Conservation (phyloP, 2,329 filamentous ascomycete species). For the Botrytis pseudocinerea region DNA sequence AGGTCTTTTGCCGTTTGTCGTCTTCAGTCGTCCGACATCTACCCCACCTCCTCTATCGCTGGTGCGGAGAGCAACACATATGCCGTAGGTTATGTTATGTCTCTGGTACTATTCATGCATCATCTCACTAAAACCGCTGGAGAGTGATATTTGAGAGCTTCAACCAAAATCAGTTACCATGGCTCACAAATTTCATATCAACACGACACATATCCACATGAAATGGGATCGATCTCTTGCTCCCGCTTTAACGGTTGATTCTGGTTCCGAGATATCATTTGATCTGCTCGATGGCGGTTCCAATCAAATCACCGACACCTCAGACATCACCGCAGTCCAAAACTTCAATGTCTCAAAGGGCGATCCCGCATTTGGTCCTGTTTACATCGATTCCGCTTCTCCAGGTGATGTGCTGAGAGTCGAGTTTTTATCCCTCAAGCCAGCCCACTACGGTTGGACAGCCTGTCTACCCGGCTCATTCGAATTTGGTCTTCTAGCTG, state of each 20-base stretch:
- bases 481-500: slow-evolving; percentile 50
- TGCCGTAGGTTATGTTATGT: background rate
- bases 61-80: background rate
- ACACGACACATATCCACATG: slow-evolving; percentile 42
- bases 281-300: slow-evolving; percentile 53
- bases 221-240: slow-evolving; percentile 51
- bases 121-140: background rate
- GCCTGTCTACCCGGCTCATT: slow-evolving; percentile 51
- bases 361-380: slow-evolving; percentile 54
- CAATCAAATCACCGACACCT: slow-evolving; percentile 50
- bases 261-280: slow-evolving; percentile 50
- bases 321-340: slow-evolving; percentile 44
- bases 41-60: slow-evolving; percentile 1
- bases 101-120: background rate
- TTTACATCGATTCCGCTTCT: slow-evolving; percentile 50
- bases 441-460: slow-evolving; percentile 54
- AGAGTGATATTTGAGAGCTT: background rate
- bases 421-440: slow-evolving; percentile 49
- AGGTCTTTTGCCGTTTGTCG: background rate
- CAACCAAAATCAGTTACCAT: slow-evolving; percentile 18
- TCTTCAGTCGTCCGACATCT: background rate
- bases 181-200: slow-evolving; percentile 30
- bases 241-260: slow-evolving; percentile 50
- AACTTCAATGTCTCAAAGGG: slow-evolving; percentile 41
- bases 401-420: slow-evolving; percentile 55